Base-by-base conservation (phyloP, 2,329 filamentous ascomycete genomes). In the Leptodontidium sp. region DNA sequence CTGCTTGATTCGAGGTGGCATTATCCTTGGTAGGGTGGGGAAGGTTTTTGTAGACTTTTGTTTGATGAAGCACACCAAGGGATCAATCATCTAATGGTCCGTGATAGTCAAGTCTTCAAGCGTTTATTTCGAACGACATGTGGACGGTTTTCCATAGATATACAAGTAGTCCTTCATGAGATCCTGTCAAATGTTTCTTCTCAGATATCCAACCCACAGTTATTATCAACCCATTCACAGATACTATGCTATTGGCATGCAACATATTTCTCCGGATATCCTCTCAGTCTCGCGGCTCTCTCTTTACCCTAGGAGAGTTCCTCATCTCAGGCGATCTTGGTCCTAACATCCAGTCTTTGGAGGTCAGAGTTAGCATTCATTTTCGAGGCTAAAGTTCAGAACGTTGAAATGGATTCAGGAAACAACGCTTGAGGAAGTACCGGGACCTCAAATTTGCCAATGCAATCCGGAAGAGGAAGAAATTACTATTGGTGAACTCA, bases 341-440 rank as follows among this genome's bases (percentile, higher is more conserved):
- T 1, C 94, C 94, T n/a, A 98, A 84, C 94, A 97, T 97, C 95
- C 95, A 98, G 80, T 98, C 95, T 50, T 50, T 21, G 21, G 14
- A 50, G 2, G 21, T 50, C n/a, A 21, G 2, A 9, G 47, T 50
- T 26, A 50, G 47, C 47, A 21, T 26, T 21, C n/a, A 15, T 21
- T 50, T 9, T 24, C n/a, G 4, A 24, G 2, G 9, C 26, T 2
- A 50, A 50, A 21, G 1, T 21, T 50, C n/a, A 11, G 17, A 24
- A 7, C 5, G 12, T n/a, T 50, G 21, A 12, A 17, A 24, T 11
- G 15, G n/a, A 11, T 21, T 6, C 12, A 50, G 47, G 47, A 50
- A 17, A 50, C 2, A 9, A 6, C 11, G 6, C 7, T 9, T 5
- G 21, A 24, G 21, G 17, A 24, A 50, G 47, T 11, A 4, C n/a